Evolutionary conservation across 176 grass and related monocot species (phyloP), one percentile per base, ranked within the genome.

Genomic region (Oryza australiensis): DNA sequence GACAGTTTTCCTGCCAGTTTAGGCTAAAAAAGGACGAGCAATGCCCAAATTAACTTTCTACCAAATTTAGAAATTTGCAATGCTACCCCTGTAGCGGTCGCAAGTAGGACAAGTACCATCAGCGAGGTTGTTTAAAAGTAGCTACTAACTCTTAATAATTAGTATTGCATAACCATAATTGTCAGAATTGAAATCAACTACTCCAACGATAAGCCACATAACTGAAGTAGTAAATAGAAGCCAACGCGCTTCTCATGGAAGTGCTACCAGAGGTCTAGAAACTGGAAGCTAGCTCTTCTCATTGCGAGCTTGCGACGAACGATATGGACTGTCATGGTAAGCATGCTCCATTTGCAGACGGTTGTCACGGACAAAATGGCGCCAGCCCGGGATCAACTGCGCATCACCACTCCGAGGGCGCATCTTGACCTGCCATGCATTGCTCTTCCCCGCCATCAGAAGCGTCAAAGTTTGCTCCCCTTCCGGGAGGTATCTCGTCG

Each of bases 261-360:
- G 49, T 53, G 5, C 1, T 16, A 53, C 5, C 18, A 53, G 49
- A 53, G 49, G 15, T 51, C 48, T 18, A 51, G 9, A 13, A 16
- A 48, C 13, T 48, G 14, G 49, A 53, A 20, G 7, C 16, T 20
- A 53, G 6, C 5, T 20, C 49, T 57, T 27, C 12, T 43, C 3
- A 3, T n/a, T n/a, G n/a, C n/a, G n/a, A n/a, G n/a, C n/a, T 23
- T 16, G 45, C 59, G 42, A 20, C n/a, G 76, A 69, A 83, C 43
- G 33, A 89, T 65, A n/a, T 86, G 53, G 28, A 90, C 78, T 43
- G 20, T 63, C 73, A 90, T 78, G 14, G 83, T 79, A 38, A 78
- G 43, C 37, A 41, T 66, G 2, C n/a, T 34, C 68, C 5, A 79
- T 18, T 38, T n/a, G 28, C 60, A 90, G 68, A 26, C 14, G 76